These are phyloP conservation scores for Pouteria campechiana DNA, from an alignment of 179 eudicot species.

Conservation along the genomic window DNA sequence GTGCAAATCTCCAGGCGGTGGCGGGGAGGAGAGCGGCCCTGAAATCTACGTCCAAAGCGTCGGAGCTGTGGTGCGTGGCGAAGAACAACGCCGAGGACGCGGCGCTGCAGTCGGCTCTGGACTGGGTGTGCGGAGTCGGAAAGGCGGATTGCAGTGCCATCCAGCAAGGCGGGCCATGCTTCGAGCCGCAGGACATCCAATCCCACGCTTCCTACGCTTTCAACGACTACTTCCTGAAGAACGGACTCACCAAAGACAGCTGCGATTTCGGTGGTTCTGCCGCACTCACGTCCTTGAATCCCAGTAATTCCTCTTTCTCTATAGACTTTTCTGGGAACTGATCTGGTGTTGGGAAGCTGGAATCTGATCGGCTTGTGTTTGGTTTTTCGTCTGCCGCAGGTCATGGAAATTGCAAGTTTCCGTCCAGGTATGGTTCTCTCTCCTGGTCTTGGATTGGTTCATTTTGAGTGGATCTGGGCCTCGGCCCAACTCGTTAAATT, in stretches of 20 bases:
- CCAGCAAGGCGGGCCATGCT: slow-evolving; percentile 72
- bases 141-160: slow-evolving; percentile 65
- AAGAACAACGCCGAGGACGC: slow-evolving; percentile 81
- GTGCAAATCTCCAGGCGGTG: slow-evolving; percentile 6
- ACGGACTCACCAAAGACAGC: slow-evolving; percentile 53
- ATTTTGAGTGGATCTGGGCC: too few relatives aligned
- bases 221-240: slow-evolving; percentile 53
- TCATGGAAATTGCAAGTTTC: slow-evolving; percentile 54
- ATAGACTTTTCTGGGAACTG: neutral
- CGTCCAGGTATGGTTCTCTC: slow-evolving; percentile 92
- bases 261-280: slow-evolving; percentile 61
- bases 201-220: slow-evolving; percentile 75
- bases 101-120: slow-evolving; percentile 50
- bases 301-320: slow-evolving; percentile 29
- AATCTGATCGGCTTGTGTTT: neutral
- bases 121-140: slow-evolving; percentile 82
- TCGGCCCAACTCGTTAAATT: too few relatives aligned
- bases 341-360: neutral
- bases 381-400: slow-evolving; percentile 31
- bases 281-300: slow-evolving; percentile 63
- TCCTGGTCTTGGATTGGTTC: too few relatives aligned
- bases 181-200: slow-evolving; percentile 43
- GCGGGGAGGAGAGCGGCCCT: too few relatives aligned
- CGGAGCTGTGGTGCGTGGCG: slow-evolving; percentile 85
- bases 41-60: too few relatives aligned